Conservation (phyloP, 192 early-diverging fungal species). For the Paraglomus brasilianum region DNA sequence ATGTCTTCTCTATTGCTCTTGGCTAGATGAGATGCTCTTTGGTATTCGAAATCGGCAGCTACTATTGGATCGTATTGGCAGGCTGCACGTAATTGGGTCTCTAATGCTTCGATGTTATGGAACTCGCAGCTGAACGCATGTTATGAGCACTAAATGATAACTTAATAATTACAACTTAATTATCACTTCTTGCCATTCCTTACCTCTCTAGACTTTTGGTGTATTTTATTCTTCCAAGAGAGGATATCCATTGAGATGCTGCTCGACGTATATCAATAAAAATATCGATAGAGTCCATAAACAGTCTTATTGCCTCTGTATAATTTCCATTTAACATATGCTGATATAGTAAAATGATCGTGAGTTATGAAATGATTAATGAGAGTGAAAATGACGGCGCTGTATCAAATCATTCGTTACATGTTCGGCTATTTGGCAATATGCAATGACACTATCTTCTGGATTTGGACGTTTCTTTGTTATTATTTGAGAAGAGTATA, state of each 20-base stretch:
- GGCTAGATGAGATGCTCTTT: slow-evolving; percentile 10
- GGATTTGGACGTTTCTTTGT: not conserved
- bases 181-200: not conserved
- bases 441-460: slow-evolving; percentile 23
- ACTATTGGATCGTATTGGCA: slow-evolving; percentile 27
- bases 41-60: slow-evolving; percentile 18
- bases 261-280: slow-evolving; percentile 17
- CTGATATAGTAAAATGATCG: not conserved
- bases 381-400: not conserved
- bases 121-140: not conserved
- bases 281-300: slow-evolving; percentile 1
- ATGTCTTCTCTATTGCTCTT: slow-evolving; percentile 5
- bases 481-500: slow-evolving; percentile 17
- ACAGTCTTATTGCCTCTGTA: slow-evolving; percentile 11
- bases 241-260: slow-evolving; percentile 15
- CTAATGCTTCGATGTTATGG: slow-evolving; percentile 15
- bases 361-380: not conserved
- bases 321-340: slow-evolving; percentile 27
- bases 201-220: slow-evolving; percentile 23
- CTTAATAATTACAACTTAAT: too few species aligned
- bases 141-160: too few species aligned
- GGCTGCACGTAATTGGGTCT: slow-evolving; percentile 21
- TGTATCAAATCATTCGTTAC: slow-evolving; percentile 1
- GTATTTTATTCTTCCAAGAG: slow-evolving; percentile 21
- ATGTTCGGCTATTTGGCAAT: slow-evolving; percentile 27